phyloP scores from a whole-genome alignment of 805 yeast genomes.

The Debaryomyces maramus region DNA sequence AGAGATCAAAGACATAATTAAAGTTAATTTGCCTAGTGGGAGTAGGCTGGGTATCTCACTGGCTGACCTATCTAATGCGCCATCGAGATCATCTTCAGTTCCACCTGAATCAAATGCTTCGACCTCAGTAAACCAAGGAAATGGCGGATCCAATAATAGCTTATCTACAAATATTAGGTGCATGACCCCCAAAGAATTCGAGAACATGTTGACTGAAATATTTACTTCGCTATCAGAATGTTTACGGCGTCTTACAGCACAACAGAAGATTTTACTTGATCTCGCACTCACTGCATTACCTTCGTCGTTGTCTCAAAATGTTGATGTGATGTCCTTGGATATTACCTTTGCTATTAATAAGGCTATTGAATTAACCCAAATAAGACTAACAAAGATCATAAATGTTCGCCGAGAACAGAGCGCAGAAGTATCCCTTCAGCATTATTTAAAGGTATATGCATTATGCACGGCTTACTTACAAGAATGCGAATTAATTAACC shows the following conservation, averaged over 20 bases:
- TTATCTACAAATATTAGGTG: conserved; percentile 52
- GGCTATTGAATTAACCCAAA: conserved; percentile 70
- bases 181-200: conserved; percentile 74
- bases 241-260: conserved; percentile 68
- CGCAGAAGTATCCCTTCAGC: conserved; percentile 54
- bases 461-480: conserved; percentile 67
- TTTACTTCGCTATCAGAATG: conserved; percentile 70
- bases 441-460: conserved; percentile 66
- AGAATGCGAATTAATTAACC: conserved; percentile 80
- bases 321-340: conserved; percentile 61
- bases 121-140: conserved; percentile 2
- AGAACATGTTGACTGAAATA: conserved; percentile 60
- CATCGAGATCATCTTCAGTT: conserved; percentile 30
- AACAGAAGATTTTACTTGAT: conserved; percentile 77
- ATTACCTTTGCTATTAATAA: conserved; percentile 63
- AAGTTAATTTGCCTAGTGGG: conserved; percentile 56
- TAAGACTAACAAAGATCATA: conserved; percentile 73
- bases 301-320: conserved; percentile 14
- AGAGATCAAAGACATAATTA: conserved; percentile 73
- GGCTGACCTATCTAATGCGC: conserved; percentile 24
- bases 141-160: conserved; percentile 9
- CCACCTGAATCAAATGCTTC: conserved; percentile 20
- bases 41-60: conserved; percentile 13
- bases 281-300: conserved; percentile 48
- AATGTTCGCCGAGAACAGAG: conserved; percentile 74